Conservation (phyloP, 2,329 filamentous ascomycete genomes). For the Periconia sp. region DNA sequence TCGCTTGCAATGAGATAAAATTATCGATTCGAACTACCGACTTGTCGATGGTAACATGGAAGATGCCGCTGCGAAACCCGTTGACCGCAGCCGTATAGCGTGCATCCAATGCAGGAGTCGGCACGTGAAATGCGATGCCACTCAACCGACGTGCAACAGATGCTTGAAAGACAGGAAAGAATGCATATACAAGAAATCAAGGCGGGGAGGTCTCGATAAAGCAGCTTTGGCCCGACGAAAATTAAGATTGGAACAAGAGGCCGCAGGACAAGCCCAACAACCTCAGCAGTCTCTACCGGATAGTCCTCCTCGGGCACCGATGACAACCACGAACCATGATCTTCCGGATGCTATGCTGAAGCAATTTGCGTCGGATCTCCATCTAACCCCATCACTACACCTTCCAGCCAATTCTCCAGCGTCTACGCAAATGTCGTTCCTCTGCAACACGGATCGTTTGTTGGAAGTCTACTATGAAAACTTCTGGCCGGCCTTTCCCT, state of each 20-base stretch:
- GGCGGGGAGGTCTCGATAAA: conserved; percentile 38
- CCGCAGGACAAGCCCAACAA: conserved; percentile 14
- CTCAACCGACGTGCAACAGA: conserved; percentile 31
- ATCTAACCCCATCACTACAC: conserved; percentile 6
- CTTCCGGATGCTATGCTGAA: background rate
- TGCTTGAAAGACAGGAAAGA: conserved; percentile 37
- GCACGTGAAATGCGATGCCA: conserved; percentile 39
- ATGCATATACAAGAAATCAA: conserved; percentile 35
- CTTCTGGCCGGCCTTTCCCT: conserved; percentile 58
- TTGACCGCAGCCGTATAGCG: conserved; percentile 33
- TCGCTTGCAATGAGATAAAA: too few relatives aligned
- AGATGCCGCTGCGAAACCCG: conserved; percentile 16
- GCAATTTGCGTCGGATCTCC: conserved; percentile 1
- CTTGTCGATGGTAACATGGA: conserved; percentile 18
- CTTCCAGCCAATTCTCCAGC: conserved; percentile 3
- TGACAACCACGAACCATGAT: background rate
- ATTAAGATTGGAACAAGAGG: conserved; percentile 29
- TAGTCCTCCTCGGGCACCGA: background rate
- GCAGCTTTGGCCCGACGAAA: conserved; percentile 32
- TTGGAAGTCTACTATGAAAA: conserved; percentile 42
- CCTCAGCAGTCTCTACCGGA: background rate
- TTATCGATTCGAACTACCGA: too few relatives aligned
- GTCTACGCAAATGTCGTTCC: conserved; percentile 21
- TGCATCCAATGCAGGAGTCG: conserved; percentile 37
- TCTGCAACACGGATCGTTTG: conserved; percentile 28